Evolutionary conservation across 805 yeast species (phyloP).

Genomic region (Candida schatavii): DNA sequence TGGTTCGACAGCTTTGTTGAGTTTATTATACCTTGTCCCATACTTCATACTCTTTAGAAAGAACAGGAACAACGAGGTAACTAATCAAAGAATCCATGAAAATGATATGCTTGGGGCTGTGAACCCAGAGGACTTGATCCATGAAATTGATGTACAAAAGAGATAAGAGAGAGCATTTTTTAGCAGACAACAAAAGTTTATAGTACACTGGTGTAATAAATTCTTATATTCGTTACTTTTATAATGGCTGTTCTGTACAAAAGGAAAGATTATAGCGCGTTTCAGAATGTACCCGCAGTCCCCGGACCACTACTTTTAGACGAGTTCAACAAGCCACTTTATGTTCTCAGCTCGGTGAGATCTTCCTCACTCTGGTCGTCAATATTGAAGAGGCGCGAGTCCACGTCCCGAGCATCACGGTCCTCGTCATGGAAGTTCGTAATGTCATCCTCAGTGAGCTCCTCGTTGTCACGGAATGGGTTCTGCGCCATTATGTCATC

Average conservation of each 20-base stretch:
- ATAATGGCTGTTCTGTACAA: no score
- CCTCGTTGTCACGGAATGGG: slow-evolving; percentile 4
- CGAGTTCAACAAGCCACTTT: not conserved
- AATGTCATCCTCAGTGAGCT: slow-evolving; percentile 15
- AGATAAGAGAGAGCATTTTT: slow-evolving; percentile 10
- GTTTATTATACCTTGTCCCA: slow-evolving; percentile 42
- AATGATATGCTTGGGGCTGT: slow-evolving; percentile 44
- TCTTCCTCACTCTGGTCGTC: slow-evolving; percentile 24
- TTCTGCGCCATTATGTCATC: slow-evolving; percentile 21
- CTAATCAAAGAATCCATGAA: slow-evolving; percentile 36
- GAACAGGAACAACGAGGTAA: slow-evolving; percentile 14
- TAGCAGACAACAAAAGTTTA: no score
- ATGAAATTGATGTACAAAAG: slow-evolving; percentile 44
- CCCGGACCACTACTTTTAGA: no score
- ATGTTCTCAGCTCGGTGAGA: not conserved
- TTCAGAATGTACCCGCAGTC: no score
- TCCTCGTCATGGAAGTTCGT: slow-evolving; percentile 17
- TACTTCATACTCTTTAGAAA: slow-evolving; percentile 32
- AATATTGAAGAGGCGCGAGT: slow-evolving; percentile 29
- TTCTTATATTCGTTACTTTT: no score
- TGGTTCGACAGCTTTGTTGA: slow-evolving; percentile 40
- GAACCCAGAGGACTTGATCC: slow-evolving; percentile 41
- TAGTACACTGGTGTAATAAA: no score
- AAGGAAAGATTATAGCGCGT: no score
- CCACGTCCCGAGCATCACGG: slow-evolving; percentile 16